Evolutionary conservation across 371 early-diverging fungal species (phyloP).

Genomic region (Zychaea mexicana): DNA sequence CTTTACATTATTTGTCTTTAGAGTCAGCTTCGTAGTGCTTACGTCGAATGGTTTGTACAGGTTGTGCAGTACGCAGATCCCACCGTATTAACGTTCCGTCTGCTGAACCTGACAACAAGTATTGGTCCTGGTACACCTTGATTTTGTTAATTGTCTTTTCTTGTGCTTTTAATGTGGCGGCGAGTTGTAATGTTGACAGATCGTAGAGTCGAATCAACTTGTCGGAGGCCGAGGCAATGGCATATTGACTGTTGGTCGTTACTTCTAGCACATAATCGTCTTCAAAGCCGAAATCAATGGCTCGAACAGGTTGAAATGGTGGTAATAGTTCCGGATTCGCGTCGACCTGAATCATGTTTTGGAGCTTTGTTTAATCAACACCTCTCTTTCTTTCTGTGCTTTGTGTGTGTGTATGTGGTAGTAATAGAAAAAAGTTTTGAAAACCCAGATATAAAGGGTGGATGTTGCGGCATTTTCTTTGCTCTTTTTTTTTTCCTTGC

Average conservation of each 20-base stretch:
- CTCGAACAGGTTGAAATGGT: slow-evolving; percentile 34
- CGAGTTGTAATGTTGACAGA: slow-evolving; percentile 50
- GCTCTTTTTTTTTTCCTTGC: neutral
- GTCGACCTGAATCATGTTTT: slow-evolving; percentile 14
- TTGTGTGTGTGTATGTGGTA: too few species aligned
- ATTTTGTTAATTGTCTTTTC: slow-evolving; percentile 61
- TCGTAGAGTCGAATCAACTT: slow-evolving; percentile 70
- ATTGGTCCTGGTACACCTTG: slow-evolving; percentile 57
- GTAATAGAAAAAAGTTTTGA: neutral
- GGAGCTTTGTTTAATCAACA: too few species aligned
- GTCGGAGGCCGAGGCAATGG: slow-evolving; percentile 71
- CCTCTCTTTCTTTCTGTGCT: neutral
- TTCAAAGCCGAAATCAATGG: slow-evolving; percentile 46
- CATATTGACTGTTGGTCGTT: slow-evolving; percentile 51
- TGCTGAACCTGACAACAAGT: slow-evolving; percentile 65
- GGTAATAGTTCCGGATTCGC: slow-evolving; percentile 24
- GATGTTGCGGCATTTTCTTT: neutral
- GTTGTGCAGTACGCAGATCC: slow-evolving; percentile 66
- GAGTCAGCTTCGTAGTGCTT: too few species aligned
- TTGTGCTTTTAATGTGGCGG: slow-evolving; percentile 52
- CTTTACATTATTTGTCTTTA: too few species aligned
- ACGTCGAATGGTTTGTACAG: slow-evolving; percentile 66
- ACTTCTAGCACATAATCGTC: slow-evolving; percentile 72
- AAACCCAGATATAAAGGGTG: neutral
- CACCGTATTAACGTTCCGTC: slow-evolving; percentile 68